These are phyloP conservation scores for Euphrasia arctica DNA, from an alignment of 305 asterid species.

Conservation along the genomic window DNA sequence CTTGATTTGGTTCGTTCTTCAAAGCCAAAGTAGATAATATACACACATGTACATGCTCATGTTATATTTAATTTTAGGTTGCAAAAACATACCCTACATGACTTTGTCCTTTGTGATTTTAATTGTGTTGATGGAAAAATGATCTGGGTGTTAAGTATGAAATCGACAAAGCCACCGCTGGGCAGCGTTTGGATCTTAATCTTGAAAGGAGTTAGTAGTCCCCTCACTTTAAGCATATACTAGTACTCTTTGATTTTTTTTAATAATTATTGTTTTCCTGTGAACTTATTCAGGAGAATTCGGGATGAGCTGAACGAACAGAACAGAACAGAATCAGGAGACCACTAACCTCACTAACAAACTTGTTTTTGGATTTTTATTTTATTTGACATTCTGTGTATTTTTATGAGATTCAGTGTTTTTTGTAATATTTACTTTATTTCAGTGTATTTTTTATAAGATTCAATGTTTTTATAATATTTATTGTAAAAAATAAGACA, in stretches of 20 bases:
- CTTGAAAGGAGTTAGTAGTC: conserved; percentile 81
- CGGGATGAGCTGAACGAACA: conserved; percentile 84
- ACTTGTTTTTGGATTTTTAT: no score
- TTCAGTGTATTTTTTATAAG: no score
- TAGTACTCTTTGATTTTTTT: background rate
- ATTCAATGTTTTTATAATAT: no score
- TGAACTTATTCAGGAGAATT: conserved; percentile 64
- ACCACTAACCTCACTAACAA: conserved; percentile 79
- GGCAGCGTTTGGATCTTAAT: conserved; percentile 93
- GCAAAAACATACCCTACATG: conserved; percentile 10
- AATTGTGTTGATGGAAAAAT: conserved; percentile 10
- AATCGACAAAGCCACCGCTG: conserved; percentile 90
- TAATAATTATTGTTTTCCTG: background rate
- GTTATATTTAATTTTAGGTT: no score
- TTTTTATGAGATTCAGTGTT: no score
- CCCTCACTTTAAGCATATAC: background rate
- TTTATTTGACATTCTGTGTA: no score
- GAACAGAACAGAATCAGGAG: conserved; percentile 91
- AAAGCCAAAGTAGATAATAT: no score
- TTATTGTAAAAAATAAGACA: no score
- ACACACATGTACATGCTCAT: no score
- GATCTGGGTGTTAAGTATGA: conserved; percentile 59
- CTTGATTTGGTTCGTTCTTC: no score
- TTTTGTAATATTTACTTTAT: no score
- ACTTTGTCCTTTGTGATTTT: conserved; percentile 1